Percentiles rank a stretch among this genome's conserved stretches.
Evolutionary conservation across 2,329 filamentous ascomycete species (phyloP).

Genomic region (Achaetomium macrosporum): DNA sequence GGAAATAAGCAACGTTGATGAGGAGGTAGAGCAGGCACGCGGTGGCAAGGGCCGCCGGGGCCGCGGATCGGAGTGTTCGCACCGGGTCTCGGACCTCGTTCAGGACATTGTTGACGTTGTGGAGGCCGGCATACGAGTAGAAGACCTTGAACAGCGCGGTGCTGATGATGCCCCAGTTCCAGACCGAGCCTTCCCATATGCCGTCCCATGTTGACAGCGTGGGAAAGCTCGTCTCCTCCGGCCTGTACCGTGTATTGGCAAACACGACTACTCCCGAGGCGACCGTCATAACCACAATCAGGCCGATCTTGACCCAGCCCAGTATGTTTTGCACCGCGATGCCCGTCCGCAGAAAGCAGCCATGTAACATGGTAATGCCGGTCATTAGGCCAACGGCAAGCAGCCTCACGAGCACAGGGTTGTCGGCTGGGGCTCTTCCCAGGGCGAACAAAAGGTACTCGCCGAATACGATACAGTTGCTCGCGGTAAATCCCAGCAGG

Average conservation of each 20-base stretch:
- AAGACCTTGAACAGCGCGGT: constrained; percentile 64
- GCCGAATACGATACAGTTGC: constrained; percentile 64
- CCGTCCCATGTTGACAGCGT: constrained; percentile 38
- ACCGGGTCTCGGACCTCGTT: constrained; percentile 67
- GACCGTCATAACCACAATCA: constrained; percentile 56
- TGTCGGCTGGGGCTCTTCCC: constrained; percentile 44
- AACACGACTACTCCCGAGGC: constrained; percentile 49
- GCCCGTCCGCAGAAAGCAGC: constrained; percentile 50
- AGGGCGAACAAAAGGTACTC: constrained; percentile 59
- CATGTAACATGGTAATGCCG: constrained; percentile 52
- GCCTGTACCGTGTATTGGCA: constrained; percentile 30
- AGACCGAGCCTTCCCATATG: constrained; percentile 60
- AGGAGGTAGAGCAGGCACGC: constrained; percentile 61
- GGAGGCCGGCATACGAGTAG: constrained; percentile 62
- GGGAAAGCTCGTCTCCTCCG: not conserved
- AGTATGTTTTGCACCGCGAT: constrained; percentile 55
- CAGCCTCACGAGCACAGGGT: constrained; percentile 41
- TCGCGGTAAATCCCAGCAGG: constrained; percentile 60
- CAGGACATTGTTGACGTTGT: constrained; percentile 64
- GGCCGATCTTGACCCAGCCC: constrained; percentile 57
- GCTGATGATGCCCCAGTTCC: constrained; percentile 63
- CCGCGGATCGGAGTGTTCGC: constrained; percentile 57
- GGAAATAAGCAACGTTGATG: constrained; percentile 56
- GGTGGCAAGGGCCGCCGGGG: constrained; percentile 53
- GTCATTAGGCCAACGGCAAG: constrained; percentile 54